Base-by-base conservation (phyloP, 179 eudicot species). In the Camellia oleifera region DNA sequence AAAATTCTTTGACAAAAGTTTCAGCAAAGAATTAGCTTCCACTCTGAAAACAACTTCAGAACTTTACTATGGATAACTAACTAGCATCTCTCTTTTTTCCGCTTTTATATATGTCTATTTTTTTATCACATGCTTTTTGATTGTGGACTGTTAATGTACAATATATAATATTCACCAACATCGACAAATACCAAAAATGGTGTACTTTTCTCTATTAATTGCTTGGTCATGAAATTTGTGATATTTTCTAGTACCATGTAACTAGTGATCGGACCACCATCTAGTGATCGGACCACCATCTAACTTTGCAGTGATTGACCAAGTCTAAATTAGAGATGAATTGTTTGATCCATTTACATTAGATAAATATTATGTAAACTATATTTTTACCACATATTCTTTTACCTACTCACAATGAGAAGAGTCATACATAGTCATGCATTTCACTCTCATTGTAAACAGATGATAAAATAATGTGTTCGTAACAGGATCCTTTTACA, bases 221-320 rank as follows among this genome's bases (percentile, higher is more conserved):
- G 20, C 50, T 57, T 74, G 18, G 0, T 57, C 63, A 74, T 57
- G 20, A 74, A 74, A 65, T 32, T 23, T 53, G 50, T 23, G 46
- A 66, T 67, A 32, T 32, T 32, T 32, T 32, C 40, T 32, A 32
- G 2, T 32, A 32, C 40, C 1, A 32, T 32, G 40, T 77, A 45
- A n/a, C 40, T 12, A 68, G 61, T 66, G 50, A 52, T 13, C 23
- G 46, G 78, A 48, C 79, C 78, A 46, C 58, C 78, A 13, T 18
- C 45, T 20, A 45, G 61, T 66, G 50, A 52, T 13, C 23, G 46
- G 78, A 48, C 79, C 78, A 46, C 58, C 78, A 13, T 18, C 45
- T 20, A 45, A 46, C 70, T 7, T 63, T 64, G 23, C 57, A 70
- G n/a, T 48, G 46, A 18, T 48, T 48, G 32, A 15, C 54, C 7